These are phyloP conservation scores for Samsoniella hepiali DNA, from an alignment of 2,329 filamentous ascomycete species.

Conservation along the genomic window DNA sequence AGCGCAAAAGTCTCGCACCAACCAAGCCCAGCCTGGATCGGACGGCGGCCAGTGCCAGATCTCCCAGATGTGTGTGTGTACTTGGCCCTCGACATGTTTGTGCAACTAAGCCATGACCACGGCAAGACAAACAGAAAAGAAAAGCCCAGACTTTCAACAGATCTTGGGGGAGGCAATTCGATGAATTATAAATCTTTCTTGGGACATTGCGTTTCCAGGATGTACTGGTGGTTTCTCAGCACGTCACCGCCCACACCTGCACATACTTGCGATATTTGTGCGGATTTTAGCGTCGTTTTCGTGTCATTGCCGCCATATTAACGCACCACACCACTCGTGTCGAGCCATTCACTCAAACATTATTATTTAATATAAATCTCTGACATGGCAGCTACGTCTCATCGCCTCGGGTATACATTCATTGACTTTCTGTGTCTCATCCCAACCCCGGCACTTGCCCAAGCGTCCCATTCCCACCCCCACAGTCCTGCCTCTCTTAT, in stretches of 20 bases:
- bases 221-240: too few relatives aligned
- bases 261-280: conserved; percentile 35
- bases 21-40: neutral
- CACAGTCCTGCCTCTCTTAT: neutral
- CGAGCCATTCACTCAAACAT: neutral
- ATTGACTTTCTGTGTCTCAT: neutral
- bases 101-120: neutral
- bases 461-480: neutral
- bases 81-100: too few relatives aligned
- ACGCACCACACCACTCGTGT: neutral
- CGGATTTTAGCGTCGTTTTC: conserved; percentile 29
- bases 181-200: neutral
- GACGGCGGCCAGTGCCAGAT: neutral
- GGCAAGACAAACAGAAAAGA: neutral
- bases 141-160: too few relatives aligned
- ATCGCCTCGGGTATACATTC: neutral
- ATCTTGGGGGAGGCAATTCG: too few relatives aligned
- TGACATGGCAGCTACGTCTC: conserved; percentile 9
- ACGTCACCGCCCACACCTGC: neutral
- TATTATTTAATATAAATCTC: conserved; percentile 12
- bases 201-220: too few relatives aligned
- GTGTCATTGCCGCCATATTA: conserved; percentile 10
- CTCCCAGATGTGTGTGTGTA: neutral
- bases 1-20: neutral
- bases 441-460: neutral